Percentiles rank a stretch among this genome's conserved stretches.
Evolutionary conservation across 495 filamentous ascomycete genomes (phyloP).

Genomic region (Niebla homalea): DNA sequence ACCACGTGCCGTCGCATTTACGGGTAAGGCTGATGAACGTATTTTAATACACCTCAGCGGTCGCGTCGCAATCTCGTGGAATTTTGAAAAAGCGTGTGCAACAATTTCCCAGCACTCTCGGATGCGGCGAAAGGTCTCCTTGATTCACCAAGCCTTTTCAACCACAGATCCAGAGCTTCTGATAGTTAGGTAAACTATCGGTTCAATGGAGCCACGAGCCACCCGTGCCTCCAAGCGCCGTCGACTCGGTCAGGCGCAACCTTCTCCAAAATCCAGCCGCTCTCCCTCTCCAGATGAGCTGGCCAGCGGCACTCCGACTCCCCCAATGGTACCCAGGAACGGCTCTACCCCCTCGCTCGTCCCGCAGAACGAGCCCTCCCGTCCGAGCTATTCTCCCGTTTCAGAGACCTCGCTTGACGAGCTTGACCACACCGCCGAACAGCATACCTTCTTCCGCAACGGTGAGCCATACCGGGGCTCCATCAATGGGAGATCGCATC

Average conservation of each 20-base stretch:
- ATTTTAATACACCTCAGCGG: no score
- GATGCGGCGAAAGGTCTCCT: no score
- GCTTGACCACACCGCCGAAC: slow-evolving; percentile 13
- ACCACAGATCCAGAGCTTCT: no score
- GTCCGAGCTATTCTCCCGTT: background rate
- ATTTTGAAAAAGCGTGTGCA: no score
- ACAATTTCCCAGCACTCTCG: no score
- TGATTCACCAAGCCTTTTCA: no score
- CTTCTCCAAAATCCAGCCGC: slow-evolving; percentile 25
- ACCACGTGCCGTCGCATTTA: no score
- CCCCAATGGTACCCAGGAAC: background rate
- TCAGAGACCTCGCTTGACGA: slow-evolving; percentile 33
- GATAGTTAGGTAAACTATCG: background rate
- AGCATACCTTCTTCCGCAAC: slow-evolving; percentile 12
- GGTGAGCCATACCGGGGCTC: slow-evolving; percentile 1
- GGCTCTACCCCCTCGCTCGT: slow-evolving; percentile 4
- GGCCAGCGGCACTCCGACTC: slow-evolving; percentile 23
- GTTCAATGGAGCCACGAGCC: background rate
- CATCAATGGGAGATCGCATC: background rate
- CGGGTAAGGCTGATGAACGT: no score
- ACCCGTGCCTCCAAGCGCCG: slow-evolving; percentile 41
- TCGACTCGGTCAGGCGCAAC: slow-evolving; percentile 34
- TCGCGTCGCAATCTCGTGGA: no score
- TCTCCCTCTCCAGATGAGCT: slow-evolving; percentile 43
- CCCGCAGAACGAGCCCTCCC: slow-evolving; percentile 3